Evolutionary conservation across 1,284 basidiomycete genomes (phyloP).

Genomic region (Fomitopsis pinicola): DNA sequence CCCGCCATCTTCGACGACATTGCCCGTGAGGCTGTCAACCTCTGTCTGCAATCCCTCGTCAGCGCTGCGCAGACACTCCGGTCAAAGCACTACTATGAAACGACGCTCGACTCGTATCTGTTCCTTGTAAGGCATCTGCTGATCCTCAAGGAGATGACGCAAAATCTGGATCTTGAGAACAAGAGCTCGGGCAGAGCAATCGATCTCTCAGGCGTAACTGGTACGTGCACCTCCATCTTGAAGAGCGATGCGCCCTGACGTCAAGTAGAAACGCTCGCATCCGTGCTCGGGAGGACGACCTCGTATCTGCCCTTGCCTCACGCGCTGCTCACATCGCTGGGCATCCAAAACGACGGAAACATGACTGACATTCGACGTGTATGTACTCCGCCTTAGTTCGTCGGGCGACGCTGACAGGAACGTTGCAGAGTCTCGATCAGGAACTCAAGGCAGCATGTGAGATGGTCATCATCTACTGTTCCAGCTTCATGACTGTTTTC

Average conservation of each 20-base stretch:
- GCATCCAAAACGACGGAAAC: conserved; percentile 55
- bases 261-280: conserved; percentile 64
- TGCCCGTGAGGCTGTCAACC: conserved; percentile 82
- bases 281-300: conserved; percentile 69
- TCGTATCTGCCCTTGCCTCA: conserved; percentile 70
- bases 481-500: conserved; percentile 45
- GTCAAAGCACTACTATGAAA: conserved; percentile 40
- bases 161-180: conserved; percentile 65
- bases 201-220: conserved; percentile 48
- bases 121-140: conserved; percentile 90
- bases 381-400: conserved; percentile 17
- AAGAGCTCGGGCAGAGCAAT: conserved; percentile 31
- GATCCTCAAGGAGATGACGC: conserved; percentile 85
- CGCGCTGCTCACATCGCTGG: conserved; percentile 62
- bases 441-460: conserved; percentile 82
- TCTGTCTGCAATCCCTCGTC: conserved; percentile 78
- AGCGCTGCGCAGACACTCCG: conserved; percentile 64
- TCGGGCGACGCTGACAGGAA: background rate
- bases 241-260: conserved; percentile 1
- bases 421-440: conserved; percentile 71
- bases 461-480: conserved; percentile 68
- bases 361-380: conserved; percentile 65
- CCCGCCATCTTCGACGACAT: conserved; percentile 91
- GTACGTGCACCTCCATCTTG: conserved; percentile 28
- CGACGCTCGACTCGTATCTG: conserved; percentile 65